A percentile compares a stretch with the other conserved stretches of the same genome.
phyloP scores from a whole-genome alignment of 352 stramenopile genomes.

The Phytophthora fragariaefolia region DNA sequence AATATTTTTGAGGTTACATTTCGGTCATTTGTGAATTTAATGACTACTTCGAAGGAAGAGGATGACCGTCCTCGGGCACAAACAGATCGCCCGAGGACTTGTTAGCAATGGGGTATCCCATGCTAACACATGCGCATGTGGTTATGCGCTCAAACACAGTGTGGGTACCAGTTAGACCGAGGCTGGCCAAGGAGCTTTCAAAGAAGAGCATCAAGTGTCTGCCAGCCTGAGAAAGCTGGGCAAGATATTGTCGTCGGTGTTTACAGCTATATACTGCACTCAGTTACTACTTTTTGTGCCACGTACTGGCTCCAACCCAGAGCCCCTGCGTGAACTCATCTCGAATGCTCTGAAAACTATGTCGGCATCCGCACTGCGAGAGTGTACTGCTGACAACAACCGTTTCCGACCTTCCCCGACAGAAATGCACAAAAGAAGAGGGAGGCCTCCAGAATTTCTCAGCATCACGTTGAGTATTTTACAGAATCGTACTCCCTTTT shows the following conservation, averaged over 20 bases:
- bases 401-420: too few relatives aligned
- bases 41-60: neutral
- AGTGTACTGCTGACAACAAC: too few relatives aligned
- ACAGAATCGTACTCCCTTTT: too few relatives aligned
- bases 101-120: neutral
- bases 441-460: too few relatives aligned
- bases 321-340: neutral
- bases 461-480: too few relatives aligned
- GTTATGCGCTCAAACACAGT: neutral
- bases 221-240: neutral
- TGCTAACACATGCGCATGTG: too few relatives aligned
- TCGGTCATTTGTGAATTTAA: neutral
- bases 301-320: neutral
- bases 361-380: neutral
- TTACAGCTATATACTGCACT: neutral
- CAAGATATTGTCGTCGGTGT: neutral
- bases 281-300: neutral
- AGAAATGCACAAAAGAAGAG: neutral
- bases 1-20: neutral
- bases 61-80: too few relatives aligned
- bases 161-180: neutral
- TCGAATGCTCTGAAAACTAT: neutral
- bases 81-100: too few relatives aligned
- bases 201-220: neutral
- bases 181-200: neutral